These are phyloP conservation scores for Knoxdaviesia proteae DNA, from an alignment of 2,329 filamentous ascomycete species.

Conservation along the genomic window DNA sequence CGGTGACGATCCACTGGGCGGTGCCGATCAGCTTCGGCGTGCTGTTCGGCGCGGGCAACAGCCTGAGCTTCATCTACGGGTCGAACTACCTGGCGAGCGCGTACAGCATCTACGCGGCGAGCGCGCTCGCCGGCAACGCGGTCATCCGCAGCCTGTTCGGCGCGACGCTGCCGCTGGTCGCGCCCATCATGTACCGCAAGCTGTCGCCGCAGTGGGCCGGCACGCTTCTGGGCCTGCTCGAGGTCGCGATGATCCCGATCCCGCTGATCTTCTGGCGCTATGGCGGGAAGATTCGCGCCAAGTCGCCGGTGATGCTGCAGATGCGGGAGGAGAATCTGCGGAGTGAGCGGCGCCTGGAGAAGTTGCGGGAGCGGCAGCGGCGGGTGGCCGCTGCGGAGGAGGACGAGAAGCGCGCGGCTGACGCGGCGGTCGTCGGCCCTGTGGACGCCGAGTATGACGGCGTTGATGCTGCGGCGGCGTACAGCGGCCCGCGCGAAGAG, in stretches of 20 bases:
- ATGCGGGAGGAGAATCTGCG: constrained; percentile 23
- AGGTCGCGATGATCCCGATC: constrained; percentile 56
- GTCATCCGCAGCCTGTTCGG: constrained; percentile 54
- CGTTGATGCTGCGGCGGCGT: too few relatives aligned
- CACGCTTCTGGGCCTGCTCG: constrained; percentile 52
- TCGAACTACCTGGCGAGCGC: constrained; percentile 60
- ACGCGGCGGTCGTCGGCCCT: neutral
- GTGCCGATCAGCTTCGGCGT: constrained; percentile 58
- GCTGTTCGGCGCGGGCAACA: constrained; percentile 60
- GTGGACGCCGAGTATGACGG: too few relatives aligned
- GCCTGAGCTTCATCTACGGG: constrained; percentile 61
- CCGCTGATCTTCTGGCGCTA: constrained; percentile 58
- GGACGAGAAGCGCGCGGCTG: neutral
- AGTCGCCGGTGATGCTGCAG: constrained; percentile 24
- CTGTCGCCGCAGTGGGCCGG: constrained; percentile 63
- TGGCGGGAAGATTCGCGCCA: constrained; percentile 29
- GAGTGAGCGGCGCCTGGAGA: constrained; percentile 2
- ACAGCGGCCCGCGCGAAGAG: too few relatives aligned
- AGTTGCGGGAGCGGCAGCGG: constrained; percentile 1
- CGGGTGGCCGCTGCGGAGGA: neutral
- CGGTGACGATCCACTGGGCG: constrained; percentile 61
- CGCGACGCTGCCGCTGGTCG: constrained; percentile 59
- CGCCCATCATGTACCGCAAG: constrained; percentile 45
- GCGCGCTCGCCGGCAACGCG: constrained; percentile 59
- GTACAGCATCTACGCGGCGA: constrained; percentile 67